Conservation (phyloP, 2,329 filamentous ascomycete genomes). For the Colletotrichum tropicicola region DNA sequence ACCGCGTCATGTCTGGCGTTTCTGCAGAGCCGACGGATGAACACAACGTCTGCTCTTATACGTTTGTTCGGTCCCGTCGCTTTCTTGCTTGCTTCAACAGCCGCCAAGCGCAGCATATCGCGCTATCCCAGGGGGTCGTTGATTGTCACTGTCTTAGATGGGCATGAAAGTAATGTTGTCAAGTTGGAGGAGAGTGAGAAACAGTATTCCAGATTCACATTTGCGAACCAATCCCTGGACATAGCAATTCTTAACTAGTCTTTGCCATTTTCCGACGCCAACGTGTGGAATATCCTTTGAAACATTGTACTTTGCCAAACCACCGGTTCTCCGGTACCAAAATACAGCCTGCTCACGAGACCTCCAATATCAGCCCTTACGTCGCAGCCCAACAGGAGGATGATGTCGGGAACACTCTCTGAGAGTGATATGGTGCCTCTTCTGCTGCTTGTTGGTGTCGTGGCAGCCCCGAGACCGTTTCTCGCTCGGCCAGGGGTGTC, state of each 20-base stretch:
- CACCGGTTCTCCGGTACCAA: slow-evolving; percentile 10
- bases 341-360: slow-evolving; percentile 8
- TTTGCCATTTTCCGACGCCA: slow-evolving; percentile 24
- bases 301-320: slow-evolving; percentile 24
- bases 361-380: not conserved
- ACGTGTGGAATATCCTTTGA: slow-evolving; percentile 21
- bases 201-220: slow-evolving; percentile 6
- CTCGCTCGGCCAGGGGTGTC: not conserved
- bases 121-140: too few species aligned
- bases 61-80: too few species aligned
- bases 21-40: too few species aligned
- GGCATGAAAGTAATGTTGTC: too few species aligned
- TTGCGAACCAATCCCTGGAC: slow-evolving; percentile 9
- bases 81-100: too few species aligned
- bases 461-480: not conserved
- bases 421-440: not conserved
- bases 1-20: too few species aligned
- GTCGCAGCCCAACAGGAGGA: not conserved
- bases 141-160: too few species aligned
- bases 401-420: not conserved
- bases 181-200: not conserved
- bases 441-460: not conserved
- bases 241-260: not conserved
- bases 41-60: too few species aligned
- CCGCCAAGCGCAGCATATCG: too few species aligned